Base-by-base conservation (phyloP, 2,329 filamentous ascomycete species). In the Colletotrichum sublineola region DNA sequence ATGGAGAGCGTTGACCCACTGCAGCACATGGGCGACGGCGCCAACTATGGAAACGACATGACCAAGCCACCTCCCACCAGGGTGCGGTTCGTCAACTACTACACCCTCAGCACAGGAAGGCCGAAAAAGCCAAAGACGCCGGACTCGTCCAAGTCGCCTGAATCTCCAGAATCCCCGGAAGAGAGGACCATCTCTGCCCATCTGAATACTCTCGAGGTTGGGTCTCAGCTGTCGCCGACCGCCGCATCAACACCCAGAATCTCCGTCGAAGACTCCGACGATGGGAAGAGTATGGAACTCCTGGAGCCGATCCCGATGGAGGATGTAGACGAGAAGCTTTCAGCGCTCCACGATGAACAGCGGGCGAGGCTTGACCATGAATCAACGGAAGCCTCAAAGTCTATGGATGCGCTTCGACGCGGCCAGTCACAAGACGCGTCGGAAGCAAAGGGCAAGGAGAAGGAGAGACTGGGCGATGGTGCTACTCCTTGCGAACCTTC, bases 11-110 rank as follows among this genome's bases (percentile, higher is more conserved):
- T 91, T 5, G 88, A 93, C 68, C 90, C 92, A 74, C 76, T 87
- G 1, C 80, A 77, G 62, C 74, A 76, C 56, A 66, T 74, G 57
- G 44, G 46, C 15, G 75, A 24, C 38, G 69, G 68, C 75, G 73
- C 20, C 68, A 77, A 68, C 73, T 77, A 63, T 64, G 68, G 56
- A 61, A 61, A 61, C 14, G 74, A 74, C 31, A 76, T 76, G 3
- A 75, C 77, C n/a, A 74, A 78, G 31, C 83, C 85, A 14, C 29
- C 48, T 12, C 38, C 56, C n/a, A 83, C 85, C 2, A 86, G 92
- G 64, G 89, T 96, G 14, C 88, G 94, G 20, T 97, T 97, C 77
- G 86, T 94, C 69, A 97, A 97, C 79, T 97, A 97, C 80, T 97
- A 96, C 79, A 97, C 95, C 1, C 88, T 93, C n/a, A 95, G 93